These are phyloP conservation scores for Dovyalis caffra DNA, from an alignment of 345 rosid genomes.

Conservation along the genomic window DNA sequence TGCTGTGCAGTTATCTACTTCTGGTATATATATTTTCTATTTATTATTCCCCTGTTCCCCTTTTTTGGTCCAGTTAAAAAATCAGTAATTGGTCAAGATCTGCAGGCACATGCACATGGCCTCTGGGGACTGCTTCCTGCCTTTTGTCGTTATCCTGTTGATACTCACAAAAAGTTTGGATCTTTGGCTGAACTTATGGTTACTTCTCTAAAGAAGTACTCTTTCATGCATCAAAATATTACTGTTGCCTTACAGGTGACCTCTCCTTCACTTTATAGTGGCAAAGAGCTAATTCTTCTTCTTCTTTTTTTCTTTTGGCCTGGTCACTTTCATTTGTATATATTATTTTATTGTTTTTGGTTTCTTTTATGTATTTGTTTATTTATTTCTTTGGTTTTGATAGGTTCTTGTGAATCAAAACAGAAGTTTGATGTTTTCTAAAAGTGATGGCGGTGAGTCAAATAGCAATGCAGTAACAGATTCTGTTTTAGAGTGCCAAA, in stretches of 20 bases:
- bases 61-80: slow-evolving; percentile 57
- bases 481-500: slow-evolving; percentile 35
- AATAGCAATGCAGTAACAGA: slow-evolving; percentile 26
- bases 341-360: background rate
- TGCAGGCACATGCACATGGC: slow-evolving; percentile 61
- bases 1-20: slow-evolving; percentile 6
- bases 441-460: slow-evolving; percentile 27
- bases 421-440: slow-evolving; percentile 38
- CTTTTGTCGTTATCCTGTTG: slow-evolving; percentile 75
- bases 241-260: slow-evolving; percentile 72
- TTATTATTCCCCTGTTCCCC: slow-evolving; percentile 5
- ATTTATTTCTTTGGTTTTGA: slow-evolving; percentile 1
- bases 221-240: slow-evolving; percentile 67
- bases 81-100: slow-evolving; percentile 51
- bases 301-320: background rate
- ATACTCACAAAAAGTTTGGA: slow-evolving; percentile 46
- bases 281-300: background rate
- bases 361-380: background rate
- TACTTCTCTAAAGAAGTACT: slow-evolving; percentile 47
- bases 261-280: background rate
- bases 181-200: slow-evolving; percentile 62
- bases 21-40: slow-evolving; percentile 7
- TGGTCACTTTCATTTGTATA: background rate
- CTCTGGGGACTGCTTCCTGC: slow-evolving; percentile 76
- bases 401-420: slow-evolving; percentile 86